These are phyloP conservation scores for Sporisorium graminicola DNA, from an alignment of 1,284 basidiomycete genomes.

Conservation along the genomic window DNA sequence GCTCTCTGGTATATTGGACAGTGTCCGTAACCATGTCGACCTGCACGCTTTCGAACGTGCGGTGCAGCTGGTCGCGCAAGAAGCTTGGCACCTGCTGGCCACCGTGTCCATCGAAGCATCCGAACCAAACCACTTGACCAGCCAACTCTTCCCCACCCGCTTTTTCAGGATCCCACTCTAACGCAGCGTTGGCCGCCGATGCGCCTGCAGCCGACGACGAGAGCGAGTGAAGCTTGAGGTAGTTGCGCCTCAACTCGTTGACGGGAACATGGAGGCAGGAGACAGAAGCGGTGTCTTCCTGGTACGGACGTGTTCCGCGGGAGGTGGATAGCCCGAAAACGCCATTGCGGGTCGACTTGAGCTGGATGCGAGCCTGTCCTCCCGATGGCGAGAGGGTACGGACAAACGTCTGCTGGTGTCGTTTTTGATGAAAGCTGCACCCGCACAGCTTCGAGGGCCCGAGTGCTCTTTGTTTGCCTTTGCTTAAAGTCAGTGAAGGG, in stretches of 20 bases:
- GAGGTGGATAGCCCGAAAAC: conserved; percentile 56
- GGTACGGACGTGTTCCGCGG: conserved; percentile 61
- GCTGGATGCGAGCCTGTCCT: conserved; percentile 42
- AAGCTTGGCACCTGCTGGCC: conserved; percentile 61
- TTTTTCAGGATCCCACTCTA: conserved; percentile 56
- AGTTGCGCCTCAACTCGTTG: conserved; percentile 50
- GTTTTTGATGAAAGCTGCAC: conserved; percentile 19
- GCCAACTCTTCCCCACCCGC: conserved; percentile 61
- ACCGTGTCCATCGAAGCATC: conserved; percentile 67
- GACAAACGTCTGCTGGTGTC: conserved; percentile 39
- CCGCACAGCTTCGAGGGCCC: conserved; percentile 9
- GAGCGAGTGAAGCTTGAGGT: conserved; percentile 38
- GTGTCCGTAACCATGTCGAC: conserved; percentile 64
- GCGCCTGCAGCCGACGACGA: conserved; percentile 27
- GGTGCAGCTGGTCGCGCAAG: conserved; percentile 57
- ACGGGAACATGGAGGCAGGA: conserved; percentile 61
- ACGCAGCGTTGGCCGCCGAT: conserved; percentile 38
- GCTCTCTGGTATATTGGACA: conserved; percentile 62
- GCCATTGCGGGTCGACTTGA: conserved; percentile 42
- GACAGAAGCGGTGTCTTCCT: conserved; percentile 65
- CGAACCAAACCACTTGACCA: conserved; percentile 67
- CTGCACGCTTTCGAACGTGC: conserved; percentile 60
- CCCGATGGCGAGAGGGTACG: conserved; percentile 42
- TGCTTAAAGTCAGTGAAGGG: not conserved
- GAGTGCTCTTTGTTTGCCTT: conserved; percentile 32